Evolutionary conservation across 345 rosid genomes (phyloP), one percentile per base, ranked within the genome.

Genomic region (Firmiana major): DNA sequence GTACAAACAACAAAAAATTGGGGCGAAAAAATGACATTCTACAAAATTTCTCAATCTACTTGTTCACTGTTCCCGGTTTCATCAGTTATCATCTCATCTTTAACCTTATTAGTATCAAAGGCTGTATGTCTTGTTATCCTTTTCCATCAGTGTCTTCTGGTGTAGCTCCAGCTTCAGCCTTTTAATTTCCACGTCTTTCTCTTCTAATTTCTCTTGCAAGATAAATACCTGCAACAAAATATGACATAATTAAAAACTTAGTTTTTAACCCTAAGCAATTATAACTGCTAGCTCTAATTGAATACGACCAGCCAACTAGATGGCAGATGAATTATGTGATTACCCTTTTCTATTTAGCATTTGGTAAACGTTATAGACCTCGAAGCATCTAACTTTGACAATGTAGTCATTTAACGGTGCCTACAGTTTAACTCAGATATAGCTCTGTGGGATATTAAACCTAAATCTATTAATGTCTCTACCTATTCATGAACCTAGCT

Each of bases 151-250:
- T 9, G 59, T 81, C 74, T 84, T 80, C 84, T 81, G 90, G 60
- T 81, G 80, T 64, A 79, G 78, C 81, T 87, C 92, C 42, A 74
- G 72, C 84, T 85, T 88, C 75, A 86, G 79, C 77, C 65, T 87
- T 58, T 81, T 73, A 15, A 88, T 63, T 77, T 91, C 91, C 3
- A 65, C 34, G 28, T 92, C 97, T 78, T 87, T 91, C 87, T 87
- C 92, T 83, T 87, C 91, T 10, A 93, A 53, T 79, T 86, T 90
- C 79, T 88, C 96, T 88, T 87, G 92, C 86, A 94, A 80, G 42
- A 91, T 79, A 34, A 86, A 86, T 40, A 90, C 95, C 98, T 94
- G 89, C 54, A 71, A 46, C 46, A 71, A 16, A 43, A 64, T 13
- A 51, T 51, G 65, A 22, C 28, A 16, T n/a, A 3, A 7, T 55